Base-by-base conservation (phyloP, 2,329 filamentous ascomycete species). In the Cordyceps fumosorosea region DNA sequence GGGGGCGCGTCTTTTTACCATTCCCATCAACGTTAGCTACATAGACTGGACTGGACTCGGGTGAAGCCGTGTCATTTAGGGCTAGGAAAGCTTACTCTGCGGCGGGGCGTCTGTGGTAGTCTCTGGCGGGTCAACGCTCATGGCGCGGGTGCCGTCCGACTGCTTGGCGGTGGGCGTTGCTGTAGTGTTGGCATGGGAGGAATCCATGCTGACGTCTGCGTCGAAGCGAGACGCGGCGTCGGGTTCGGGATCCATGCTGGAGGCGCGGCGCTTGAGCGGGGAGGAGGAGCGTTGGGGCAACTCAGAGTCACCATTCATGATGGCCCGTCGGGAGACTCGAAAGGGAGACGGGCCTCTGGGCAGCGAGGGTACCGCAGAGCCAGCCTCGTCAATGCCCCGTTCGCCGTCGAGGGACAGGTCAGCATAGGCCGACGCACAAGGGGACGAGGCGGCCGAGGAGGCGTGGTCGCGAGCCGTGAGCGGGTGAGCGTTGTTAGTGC, bases 221-320 rank as follows among this genome's bases (percentile, higher is more conserved):
- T 71, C 79, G 65, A 76, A 78, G 61, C 71, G 71, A 60, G 73
- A 72, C 64, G 75, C 72, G 60, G 72, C 68, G 44, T 78, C 72
- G 26, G 71, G 69, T 55, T 82, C 81, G 56, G 78, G 78, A 59
- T 85, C 82, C 82, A 86, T 84, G 70, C 82, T 85, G 63, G 83
- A 86, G 42, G 85, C 85, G 65, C 81, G 80, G 69, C 85, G 80
- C 74, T 88, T 88, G 62, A 88, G 73, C 8, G 85, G 85, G 22
- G 85, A 88, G 32, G 85, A 87, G 22, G 85, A 85, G 67, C 85
- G 80, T 51, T 86, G 81, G 63, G 81, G 79, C 26, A 79, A 70
- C 65, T 61, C 82, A 66, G 80, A 77, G 72, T 84, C 81, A 66
- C 81, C 84, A 65, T 83, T 82, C 82, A 87, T 86, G 63, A 86